Evolutionary conservation across 2,329 filamentous ascomycete species (phyloP).

Genomic region (Fusarium sp.): DNA sequence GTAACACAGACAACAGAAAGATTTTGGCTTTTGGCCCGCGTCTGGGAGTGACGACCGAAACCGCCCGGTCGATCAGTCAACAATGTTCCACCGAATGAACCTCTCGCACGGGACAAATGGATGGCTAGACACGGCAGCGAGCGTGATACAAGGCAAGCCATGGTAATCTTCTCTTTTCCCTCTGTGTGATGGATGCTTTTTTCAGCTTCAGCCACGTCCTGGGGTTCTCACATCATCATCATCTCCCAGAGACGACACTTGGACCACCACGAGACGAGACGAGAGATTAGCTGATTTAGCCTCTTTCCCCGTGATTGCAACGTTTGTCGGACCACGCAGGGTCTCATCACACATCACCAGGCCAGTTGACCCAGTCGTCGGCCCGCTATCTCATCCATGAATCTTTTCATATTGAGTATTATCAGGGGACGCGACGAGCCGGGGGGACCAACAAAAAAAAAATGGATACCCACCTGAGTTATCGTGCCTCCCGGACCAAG

Average conservation of each 20-base stretch:
- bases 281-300: conserved; percentile 16
- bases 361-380: background rate
- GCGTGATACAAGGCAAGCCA: background rate
- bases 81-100: background rate
- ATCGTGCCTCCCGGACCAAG: background rate
- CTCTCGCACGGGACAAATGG: background rate
- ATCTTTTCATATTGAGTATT: background rate
- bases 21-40: background rate
- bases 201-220: background rate
- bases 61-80: background rate
- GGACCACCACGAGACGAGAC: conserved; percentile 1
- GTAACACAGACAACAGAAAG: background rate
- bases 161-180: background rate
- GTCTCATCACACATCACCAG: conserved; percentile 10
- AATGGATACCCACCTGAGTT: background rate
- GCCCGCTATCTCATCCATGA: background rate
- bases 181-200: background rate
- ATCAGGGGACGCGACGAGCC: conserved; percentile 10
- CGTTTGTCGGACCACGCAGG: conserved; percentile 20
- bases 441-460: background rate
- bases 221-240: background rate
- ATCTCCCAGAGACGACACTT: background rate
- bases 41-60: background rate
- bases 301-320: conserved; percentile 15
- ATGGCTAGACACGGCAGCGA: background rate